Evolutionary conservation across 2,329 filamentous ascomycete genomes (phyloP).

Genomic region (Pyrenochaeta sp.): DNA sequence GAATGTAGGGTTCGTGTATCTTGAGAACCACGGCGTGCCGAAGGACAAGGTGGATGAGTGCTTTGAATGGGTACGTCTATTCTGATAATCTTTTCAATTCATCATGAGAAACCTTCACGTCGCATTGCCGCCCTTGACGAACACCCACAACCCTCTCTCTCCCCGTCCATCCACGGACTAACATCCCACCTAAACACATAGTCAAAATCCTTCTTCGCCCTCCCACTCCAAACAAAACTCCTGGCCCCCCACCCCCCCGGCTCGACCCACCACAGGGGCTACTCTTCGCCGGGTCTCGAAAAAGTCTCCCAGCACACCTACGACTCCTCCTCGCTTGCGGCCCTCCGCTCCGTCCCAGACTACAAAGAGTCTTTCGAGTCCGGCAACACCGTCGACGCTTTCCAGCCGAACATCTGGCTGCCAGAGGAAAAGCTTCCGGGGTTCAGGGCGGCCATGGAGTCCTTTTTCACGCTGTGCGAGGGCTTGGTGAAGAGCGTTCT

Average conservation of each 20-base stretch:
- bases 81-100: too few relatives aligned
- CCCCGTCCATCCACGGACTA: too few relatives aligned
- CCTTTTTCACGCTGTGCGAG: constrained; percentile 32
- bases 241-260: constrained; percentile 50
- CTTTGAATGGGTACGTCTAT: constrained; percentile 38
- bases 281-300: constrained; percentile 47
- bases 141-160: too few relatives aligned
- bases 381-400: constrained; percentile 35
- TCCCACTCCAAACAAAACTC: constrained; percentile 45
- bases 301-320: constrained; percentile 45
- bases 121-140: too few relatives aligned
- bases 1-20: constrained; percentile 52
- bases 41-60: constrained; percentile 36
- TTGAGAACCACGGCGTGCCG: constrained; percentile 49
- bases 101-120: too few relatives aligned
- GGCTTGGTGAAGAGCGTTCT: constrained; percentile 36
- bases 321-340: constrained; percentile 21
- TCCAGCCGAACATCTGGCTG: constrained; percentile 52
- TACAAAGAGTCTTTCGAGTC: constrained; percentile 46
- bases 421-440: constrained; percentile 49
- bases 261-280: constrained; percentile 50
- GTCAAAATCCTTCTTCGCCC: constrained; percentile 48
- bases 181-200: too few relatives aligned
- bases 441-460: constrained; percentile 42
- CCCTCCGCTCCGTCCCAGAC: constrained; percentile 34